Evolutionary conservation across 768 basidiomycete species (phyloP), one percentile per base, ranked within the genome.

Genomic region (Auriscalpium microsporum): DNA sequence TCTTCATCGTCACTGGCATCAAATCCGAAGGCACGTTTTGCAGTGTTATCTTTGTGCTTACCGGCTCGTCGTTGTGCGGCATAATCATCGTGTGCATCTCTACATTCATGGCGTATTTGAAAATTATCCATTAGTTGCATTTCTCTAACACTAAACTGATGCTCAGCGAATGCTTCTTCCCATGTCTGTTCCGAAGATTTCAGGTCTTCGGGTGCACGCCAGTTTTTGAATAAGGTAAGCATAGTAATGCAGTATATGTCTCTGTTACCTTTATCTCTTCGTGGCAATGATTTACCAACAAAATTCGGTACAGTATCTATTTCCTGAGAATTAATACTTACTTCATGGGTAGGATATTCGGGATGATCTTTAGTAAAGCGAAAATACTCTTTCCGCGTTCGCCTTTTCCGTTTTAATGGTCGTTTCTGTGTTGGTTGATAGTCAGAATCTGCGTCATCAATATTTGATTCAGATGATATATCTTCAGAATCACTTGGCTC

Each of bases 31-130:
- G 6, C n/a, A 16, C 9, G 17, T 17, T 10, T 10, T 19, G 16
- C 19, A 19, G 34, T 36, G 10, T 50, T 50, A 3, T 34, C 23
- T 14, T 7, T 10, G 3, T 35, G 34, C 6, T 37, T n/a, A n/a
- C n/a, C 36, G 21, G 17, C 19, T 23, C 33, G 54, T 58, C 57
- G 17, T 53, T 65, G 62, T 33, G 65, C 58, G 36, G 58, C 38
- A 57, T 57, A 70, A 48, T 72, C 70, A 59, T 74, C 72, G n/a
- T 66, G 38, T 3, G 67, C 65, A 65, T 74, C 70, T 4, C 67
- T 48, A 52, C 72, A 73, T 52, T 74, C 71, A 61, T 73, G 71
- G 14, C 51, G 34, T 1, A 74, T 35, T 55, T 72, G 66, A 34
- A 72, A 65, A 52, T 69, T 68, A n/a, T 56, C 45, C 54, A 73